Base-by-base conservation (phyloP, 2,329 filamentous ascomycete species). In the Colletotrichum siamense region DNA sequence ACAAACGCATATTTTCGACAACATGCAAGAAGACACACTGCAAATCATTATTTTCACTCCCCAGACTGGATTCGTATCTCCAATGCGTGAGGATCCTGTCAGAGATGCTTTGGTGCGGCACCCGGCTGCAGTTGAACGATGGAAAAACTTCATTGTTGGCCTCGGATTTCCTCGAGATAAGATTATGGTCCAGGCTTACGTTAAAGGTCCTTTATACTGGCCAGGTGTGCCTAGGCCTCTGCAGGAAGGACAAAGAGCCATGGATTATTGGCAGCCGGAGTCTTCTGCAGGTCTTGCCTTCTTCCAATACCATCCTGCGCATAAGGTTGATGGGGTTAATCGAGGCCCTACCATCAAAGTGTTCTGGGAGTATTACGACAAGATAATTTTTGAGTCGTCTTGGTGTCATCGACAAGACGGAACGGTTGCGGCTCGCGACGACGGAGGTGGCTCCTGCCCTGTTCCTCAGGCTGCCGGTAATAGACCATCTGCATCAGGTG, bases 41-140 rank as follows among this genome's bases (percentile, higher is more conserved):
- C 36, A 69, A 30, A 34, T 36, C 55, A 22, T 69, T 2, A 69
- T 69, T 3, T 39, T 69, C 32, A 44, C 32, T 16, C 49, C 26
- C 10, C 0, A 1, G 10, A 2, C 8, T 8, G 26, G 16, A 13
- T 12, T 0, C 0, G 1, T n/a, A 0, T 30, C n/a, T n/a, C 59
- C 26, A 4, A 0, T 2, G 7, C 26, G 59, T 3, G 44, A 57
- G 8, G 13, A 16, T 12, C n/a, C 28, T 9, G 26, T 24, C 12
- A 13, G 28, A 49, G 12, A 34, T 13, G 4, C 2, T 4, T 10
- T n/a, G 0, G 5, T 49, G 18, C 2, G 39, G 39, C 39, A 49
- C 9, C 0, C 0, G 39, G 18, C 0, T 44, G 2, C 0, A 24
- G 65, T 68, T 6, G 26, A 34, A 10, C 16, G 16, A 4, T 69